phyloP scores from a whole-genome alignment of 169 alveolate genomes.

The Eimeria zaria region DNA sequence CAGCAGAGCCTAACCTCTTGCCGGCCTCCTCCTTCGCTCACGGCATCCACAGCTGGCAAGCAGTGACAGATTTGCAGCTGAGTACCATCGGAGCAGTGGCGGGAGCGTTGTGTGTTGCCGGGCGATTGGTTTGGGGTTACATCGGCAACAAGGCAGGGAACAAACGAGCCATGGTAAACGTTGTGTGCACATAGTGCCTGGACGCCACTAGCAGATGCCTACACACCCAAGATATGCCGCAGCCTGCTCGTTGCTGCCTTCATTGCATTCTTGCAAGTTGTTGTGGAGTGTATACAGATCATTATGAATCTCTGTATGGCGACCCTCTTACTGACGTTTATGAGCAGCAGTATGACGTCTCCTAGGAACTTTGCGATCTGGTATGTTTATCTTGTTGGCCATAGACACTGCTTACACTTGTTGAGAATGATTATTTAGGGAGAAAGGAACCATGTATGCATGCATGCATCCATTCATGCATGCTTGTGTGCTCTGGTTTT shows the following conservation, averaged over 20 bases:
- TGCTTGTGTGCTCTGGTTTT: background rate
- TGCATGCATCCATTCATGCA: background rate
- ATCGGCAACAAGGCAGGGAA: slow-evolving; percentile 78
- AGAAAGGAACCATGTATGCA: background rate
- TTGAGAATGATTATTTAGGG: background rate
- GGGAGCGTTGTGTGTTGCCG: slow-evolving; percentile 76
- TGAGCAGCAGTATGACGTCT: slow-evolving; percentile 61
- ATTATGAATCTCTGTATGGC: slow-evolving; percentile 69
- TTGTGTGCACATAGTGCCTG: background rate
- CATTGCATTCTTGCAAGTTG: background rate
- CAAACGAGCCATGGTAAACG: slow-evolving; percentile 78
- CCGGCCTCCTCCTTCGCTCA: slow-evolving; percentile 20
- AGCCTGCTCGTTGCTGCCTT: background rate
- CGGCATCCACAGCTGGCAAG: slow-evolving; percentile 66
- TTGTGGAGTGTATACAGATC: slow-evolving; percentile 8
- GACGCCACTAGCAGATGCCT: background rate
- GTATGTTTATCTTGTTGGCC: background rate
- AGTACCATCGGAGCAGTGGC: slow-evolving; percentile 81
- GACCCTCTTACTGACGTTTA: slow-evolving; percentile 48
- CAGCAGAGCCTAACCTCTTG: slow-evolving; percentile 42
- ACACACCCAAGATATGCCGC: background rate
- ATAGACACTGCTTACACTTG: background rate
- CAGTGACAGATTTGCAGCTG: slow-evolving; percentile 47
- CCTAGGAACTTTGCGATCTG: slow-evolving; percentile 59
- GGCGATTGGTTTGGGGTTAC: slow-evolving; percentile 82